These are phyloP conservation scores for Macroventuria anomochaeta DNA, from an alignment of 2,329 filamentous ascomycete species.

Conservation along the genomic window DNA sequence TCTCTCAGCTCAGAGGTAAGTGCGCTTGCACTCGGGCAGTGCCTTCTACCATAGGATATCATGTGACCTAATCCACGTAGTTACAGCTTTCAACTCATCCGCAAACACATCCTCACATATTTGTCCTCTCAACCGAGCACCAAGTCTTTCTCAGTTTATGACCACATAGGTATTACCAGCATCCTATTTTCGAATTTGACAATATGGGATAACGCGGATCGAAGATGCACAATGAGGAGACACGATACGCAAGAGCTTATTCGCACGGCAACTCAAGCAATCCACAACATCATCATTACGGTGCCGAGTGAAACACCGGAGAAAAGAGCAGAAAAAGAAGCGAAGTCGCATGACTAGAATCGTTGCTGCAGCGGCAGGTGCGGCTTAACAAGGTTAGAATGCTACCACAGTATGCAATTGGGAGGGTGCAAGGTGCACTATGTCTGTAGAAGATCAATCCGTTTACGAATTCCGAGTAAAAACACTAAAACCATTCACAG, in stretches of 20 bases:
- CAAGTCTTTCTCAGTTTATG: not conserved
- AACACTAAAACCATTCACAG: no score
- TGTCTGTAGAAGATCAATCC: no score
- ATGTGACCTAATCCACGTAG: no score
- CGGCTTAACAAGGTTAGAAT: not conserved
- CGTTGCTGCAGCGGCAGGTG: conserved; percentile 4
- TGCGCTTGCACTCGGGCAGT: no score
- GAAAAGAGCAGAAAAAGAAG: conserved; percentile 1
- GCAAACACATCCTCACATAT: not conserved
- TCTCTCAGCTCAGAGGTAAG: no score
- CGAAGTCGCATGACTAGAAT: conserved; percentile 2
- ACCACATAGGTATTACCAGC: not conserved
- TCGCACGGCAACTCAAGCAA: not conserved
- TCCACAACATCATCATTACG: not conserved
- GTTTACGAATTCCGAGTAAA: no score
- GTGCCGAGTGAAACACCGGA: not conserved
- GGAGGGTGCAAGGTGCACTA: no score
- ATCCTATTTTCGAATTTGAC: not conserved
- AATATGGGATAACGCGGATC: conserved; percentile 8
- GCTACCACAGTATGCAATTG: no score
- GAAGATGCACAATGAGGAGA: not conserved
- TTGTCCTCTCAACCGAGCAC: not conserved
- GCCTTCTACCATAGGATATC: no score
- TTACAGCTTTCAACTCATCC: not conserved
- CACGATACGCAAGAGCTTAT: not conserved